phyloP scores from a whole-genome alignment of 148 eudicot genomes.

The Agrostemma githago region DNA sequence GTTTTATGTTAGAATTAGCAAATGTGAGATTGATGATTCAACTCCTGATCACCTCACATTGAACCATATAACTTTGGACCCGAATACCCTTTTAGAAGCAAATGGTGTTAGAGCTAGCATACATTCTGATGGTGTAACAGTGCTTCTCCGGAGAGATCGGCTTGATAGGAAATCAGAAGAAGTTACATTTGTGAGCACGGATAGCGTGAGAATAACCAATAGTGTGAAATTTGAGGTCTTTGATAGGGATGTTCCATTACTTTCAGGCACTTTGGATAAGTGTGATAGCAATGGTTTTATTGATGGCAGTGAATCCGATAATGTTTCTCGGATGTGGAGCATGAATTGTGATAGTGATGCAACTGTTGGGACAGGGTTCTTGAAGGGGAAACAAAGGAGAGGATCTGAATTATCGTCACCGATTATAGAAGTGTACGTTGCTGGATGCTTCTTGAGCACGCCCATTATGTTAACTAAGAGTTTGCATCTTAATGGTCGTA shows the following conservation, averaged over 20 bases:
- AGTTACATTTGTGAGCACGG: conserved; percentile 71
- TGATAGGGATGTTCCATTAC: conserved; percentile 42
- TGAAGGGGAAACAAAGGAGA: conserved; percentile 45
- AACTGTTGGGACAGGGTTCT: conserved; percentile 39
- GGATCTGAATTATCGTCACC: conserved; percentile 37
- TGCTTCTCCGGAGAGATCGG: conserved; percentile 59
- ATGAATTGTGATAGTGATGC: conserved; percentile 50
- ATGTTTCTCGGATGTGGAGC: conserved; percentile 45
- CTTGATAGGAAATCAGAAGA: conserved; percentile 71
- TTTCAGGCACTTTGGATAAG: conserved; percentile 54
- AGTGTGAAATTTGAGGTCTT: conserved; percentile 73
- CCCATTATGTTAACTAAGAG: conserved; percentile 67
- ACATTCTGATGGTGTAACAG: conserved; percentile 48
- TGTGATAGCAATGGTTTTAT: conserved; percentile 36
- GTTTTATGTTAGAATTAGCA: conserved; percentile 65
- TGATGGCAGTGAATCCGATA: conserved; percentile 32
- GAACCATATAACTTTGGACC: conserved; percentile 61
- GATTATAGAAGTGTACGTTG: conserved; percentile 64
- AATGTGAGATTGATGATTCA: conserved; percentile 50
- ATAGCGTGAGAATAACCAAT: conserved; percentile 52
- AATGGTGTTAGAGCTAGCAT: conserved; percentile 62
- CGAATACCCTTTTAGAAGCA: conserved; percentile 65
- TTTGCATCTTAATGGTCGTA: conserved; percentile 41
- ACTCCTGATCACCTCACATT: conserved; percentile 61
- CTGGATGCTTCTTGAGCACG: conserved; percentile 53